These are phyloP conservation scores for Heliamphora pulchella DNA, from an alignment of 179 eudicot species.

Conservation along the genomic window DNA sequence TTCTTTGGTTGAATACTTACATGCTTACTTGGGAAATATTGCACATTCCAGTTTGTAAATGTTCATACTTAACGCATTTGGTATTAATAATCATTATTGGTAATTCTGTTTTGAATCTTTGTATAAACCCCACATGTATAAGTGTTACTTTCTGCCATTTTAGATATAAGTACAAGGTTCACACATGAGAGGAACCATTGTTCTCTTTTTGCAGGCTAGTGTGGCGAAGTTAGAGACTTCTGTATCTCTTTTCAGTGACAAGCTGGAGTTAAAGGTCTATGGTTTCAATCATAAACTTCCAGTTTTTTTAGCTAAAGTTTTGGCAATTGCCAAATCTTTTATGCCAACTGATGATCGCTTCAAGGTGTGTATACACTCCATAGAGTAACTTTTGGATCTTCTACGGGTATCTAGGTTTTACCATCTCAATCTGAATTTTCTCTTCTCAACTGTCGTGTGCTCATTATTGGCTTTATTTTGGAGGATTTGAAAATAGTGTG, in stretches of 20 bases:
- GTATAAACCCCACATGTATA: too few relatives aligned
- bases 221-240: constrained; percentile 93
- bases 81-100: not conserved
- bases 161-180: not conserved
- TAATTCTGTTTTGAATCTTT: not conserved
- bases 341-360: constrained; percentile 77
- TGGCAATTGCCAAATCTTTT: constrained; percentile 58
- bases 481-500: not conserved
- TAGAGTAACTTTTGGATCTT: not conserved
- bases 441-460: not conserved
- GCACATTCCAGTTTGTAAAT: constrained; percentile 1
- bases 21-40: not conserved
- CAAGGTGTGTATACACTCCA: constrained; percentile 40
- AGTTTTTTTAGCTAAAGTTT: constrained; percentile 63
- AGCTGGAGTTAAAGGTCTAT: constrained; percentile 82
- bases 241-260: constrained; percentile 68
- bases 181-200: not conserved
- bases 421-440: not conserved
- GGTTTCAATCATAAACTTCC: constrained; percentile 95
- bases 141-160: too few relatives aligned
- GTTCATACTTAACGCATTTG: not conserved
- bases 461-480: not conserved
- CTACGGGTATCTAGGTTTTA: not conserved
- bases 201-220: constrained; percentile 59
- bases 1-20: not conserved